phyloP scores from a whole-genome alignment of 2,329 filamentous ascomycete genomes.

The Clonostachys rhizophaga region DNA sequence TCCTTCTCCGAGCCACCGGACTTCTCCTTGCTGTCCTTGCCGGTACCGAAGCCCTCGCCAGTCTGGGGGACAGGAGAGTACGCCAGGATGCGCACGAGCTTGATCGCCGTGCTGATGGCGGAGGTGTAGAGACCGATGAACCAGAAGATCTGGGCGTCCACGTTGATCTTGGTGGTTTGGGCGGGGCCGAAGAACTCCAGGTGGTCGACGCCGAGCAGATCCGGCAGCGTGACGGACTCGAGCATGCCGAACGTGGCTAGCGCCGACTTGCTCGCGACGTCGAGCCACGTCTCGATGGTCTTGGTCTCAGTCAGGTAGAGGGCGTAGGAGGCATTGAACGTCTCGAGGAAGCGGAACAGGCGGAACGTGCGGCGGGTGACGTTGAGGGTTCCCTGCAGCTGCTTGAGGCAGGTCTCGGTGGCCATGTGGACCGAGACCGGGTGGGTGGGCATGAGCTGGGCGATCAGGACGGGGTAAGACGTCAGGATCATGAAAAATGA shows the following conservation, averaged over 20 bases:
- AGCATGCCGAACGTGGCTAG: constrained; percentile 64
- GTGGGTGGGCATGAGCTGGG: constrained; percentile 19
- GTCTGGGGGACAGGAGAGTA: constrained; percentile 25
- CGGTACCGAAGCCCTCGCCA: constrained; percentile 13
- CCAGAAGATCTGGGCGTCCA: constrained; percentile 68
- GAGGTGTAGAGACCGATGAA: constrained; percentile 55
- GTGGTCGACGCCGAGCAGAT: constrained; percentile 36
- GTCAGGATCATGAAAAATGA: constrained; percentile 41
- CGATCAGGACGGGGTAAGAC: constrained; percentile 34
- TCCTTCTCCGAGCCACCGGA: constrained; percentile 6
- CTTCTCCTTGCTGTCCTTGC: constrained; percentile 2
- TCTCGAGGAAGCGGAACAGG: constrained; percentile 63
- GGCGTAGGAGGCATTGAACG: constrained; percentile 45
- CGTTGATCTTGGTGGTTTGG: constrained; percentile 37
- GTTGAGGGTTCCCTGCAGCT: constrained; percentile 35
- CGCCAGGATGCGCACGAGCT: constrained; percentile 29
- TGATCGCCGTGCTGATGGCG: constrained; percentile 33
- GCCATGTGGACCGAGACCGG: constrained; percentile 12
- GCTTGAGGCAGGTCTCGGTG: constrained; percentile 21
- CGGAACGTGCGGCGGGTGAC: constrained; percentile 59
- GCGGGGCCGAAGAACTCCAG: constrained; percentile 48
- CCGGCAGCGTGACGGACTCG: constrained; percentile 59
- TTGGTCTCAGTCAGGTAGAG: constrained; percentile 23
- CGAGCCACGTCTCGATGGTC: constrained; percentile 37
- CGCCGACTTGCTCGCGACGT: constrained; percentile 51